Base-by-base conservation (phyloP, 108 stramenopile species). In the Fistulifera pelliculosa region DNA sequence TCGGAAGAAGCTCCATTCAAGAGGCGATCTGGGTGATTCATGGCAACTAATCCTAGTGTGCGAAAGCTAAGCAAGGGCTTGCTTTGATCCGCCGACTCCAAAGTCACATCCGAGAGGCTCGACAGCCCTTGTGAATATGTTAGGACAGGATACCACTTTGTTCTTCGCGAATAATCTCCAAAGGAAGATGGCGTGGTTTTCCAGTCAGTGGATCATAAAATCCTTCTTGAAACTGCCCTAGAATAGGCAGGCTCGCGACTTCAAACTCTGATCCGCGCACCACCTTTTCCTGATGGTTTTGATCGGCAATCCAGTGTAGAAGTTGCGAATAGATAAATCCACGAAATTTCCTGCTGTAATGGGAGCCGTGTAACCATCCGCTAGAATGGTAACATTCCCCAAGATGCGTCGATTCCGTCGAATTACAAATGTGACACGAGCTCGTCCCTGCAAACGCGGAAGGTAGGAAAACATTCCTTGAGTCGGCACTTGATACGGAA, bases 151-250 rank as follows among this genome's bases (percentile, higher is more conserved):
- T 41, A 25, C 39, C 35, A 26, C 22, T 57, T 31, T 60, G 51
- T 55, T 85, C 89, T 51, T 77, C 58, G n/a, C 79, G 74, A 25
- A 91, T 76, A 35, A 91, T 52, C 61, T 91, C 89, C 56, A 91
- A 61, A 13, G 89, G 89, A 11, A 91, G 83, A 22, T 81, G 68
- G 17, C 89, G 67, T 17, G 80, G 76, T 57, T 85, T 86, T 7
- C 75, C 89, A 17, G 87, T 89, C 35, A 89, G 70, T 24, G 87
- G 87, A 60, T 82, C 81, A 50, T 89, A 89, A 55, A 89, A 89
- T 0, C 89, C 89, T 71, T 91, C 89, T 42, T 87, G 71, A 50
- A 73, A 91, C 3, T 82, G 82, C 23, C 89, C 89, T 26, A 85
- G 47, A 27, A 91, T 59, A 23, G 82, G 80, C n/a, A 85, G 14